These are phyloP conservation scores for Carex littledalei DNA, from an alignment of 176 grass and related monocot species.

Conservation along the genomic window DNA sequence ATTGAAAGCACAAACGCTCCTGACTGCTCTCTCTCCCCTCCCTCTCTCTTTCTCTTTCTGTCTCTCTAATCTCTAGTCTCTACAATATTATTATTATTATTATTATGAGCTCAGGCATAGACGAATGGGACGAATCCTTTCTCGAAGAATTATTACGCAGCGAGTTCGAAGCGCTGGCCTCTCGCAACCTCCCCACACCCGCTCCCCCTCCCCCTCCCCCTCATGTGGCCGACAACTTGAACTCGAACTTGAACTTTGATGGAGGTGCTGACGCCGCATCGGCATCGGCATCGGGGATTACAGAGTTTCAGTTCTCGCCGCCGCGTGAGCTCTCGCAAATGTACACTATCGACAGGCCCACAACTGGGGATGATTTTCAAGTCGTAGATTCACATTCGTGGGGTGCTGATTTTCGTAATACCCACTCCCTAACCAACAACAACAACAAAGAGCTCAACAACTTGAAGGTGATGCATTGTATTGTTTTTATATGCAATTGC, in stretches of 20 bases:
- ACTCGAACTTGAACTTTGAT: not conserved
- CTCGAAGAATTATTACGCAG: constrained; percentile 11
- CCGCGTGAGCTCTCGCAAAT: constrained; percentile 50
- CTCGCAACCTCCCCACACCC: constrained; percentile 30
- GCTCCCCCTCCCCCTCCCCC: not conserved
- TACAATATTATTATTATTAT: no score
- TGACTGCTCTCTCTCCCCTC: no score
- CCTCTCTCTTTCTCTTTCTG: not conserved
- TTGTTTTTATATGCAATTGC: not conserved
- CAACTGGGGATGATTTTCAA: constrained; percentile 16
- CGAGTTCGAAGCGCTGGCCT: constrained; percentile 14
- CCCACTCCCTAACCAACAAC: not conserved
- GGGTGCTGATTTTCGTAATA: not conserved
- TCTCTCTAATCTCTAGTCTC: not conserved
- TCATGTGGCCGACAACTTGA: not conserved
- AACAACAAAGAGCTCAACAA: constrained; percentile 43
- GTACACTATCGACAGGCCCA: not conserved
- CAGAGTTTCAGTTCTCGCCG: constrained; percentile 35
- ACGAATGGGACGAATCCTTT: constrained; percentile 38
- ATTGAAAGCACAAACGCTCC: no score
- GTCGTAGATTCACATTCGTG: constrained; percentile 13
- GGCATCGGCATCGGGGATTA: not conserved
- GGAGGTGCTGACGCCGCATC: not conserved
- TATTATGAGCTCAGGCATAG: constrained; percentile 41
- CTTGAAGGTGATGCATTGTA: constrained; percentile 47